These are phyloP conservation scores for Durusdinium trenchii DNA, from an alignment of 73 alveolate genomes.

Conservation along the genomic window DNA sequence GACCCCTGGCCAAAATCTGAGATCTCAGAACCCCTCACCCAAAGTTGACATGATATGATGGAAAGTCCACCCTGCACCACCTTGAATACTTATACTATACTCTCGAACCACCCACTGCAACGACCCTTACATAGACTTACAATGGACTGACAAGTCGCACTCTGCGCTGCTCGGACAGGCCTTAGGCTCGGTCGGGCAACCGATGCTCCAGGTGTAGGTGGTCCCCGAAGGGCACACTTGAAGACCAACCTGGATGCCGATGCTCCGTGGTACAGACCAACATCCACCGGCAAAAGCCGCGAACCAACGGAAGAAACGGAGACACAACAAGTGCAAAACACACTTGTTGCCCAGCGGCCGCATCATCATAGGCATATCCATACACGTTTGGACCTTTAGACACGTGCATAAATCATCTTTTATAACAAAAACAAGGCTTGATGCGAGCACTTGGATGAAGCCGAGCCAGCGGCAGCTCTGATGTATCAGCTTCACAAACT, in stretches of 20 bases:
- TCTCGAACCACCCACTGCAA: no score
- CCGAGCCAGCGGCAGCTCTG: neutral
- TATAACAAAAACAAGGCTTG: neutral
- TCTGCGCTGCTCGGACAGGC: neutral
- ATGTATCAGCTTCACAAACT: constrained; percentile 67
- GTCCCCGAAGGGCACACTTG: constrained; percentile 84
- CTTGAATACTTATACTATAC: no score
- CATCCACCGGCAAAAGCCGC: no score
- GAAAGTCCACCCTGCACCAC: no score
- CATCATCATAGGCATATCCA: constrained; percentile 89
- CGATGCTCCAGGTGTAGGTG: constrained; percentile 88
- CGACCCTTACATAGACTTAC: no score
- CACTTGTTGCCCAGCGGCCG: constrained; percentile 65
- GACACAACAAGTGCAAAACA: neutral
- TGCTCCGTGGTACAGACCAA: no score
- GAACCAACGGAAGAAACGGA: no score
- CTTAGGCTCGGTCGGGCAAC: constrained; percentile 64
- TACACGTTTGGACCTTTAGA: constrained; percentile 50
- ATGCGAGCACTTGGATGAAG: neutral
- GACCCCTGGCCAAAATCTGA: no score
- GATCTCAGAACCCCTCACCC: no score
- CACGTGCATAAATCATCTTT: neutral
- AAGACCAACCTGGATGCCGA: constrained; percentile 45
- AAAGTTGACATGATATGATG: no score
- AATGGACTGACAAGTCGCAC: neutral